Evolutionary conservation across 1,139 yeast genomes (phyloP), one percentile per base, ranked within the genome.

Genomic region (Kodamaea anthophila): DNA sequence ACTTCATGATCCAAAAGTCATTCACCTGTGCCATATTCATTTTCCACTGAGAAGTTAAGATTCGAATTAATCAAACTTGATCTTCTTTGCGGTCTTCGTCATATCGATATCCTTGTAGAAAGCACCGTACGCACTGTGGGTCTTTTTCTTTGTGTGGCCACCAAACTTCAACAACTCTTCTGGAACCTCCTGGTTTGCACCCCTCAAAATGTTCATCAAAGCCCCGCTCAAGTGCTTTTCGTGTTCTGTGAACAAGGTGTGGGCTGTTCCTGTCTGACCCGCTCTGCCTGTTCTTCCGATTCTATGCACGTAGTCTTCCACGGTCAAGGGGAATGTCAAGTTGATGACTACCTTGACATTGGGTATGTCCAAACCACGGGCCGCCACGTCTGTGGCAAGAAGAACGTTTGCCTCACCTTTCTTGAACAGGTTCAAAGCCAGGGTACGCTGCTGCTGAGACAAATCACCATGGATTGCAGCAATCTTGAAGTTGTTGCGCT

Each of bases 251-350:
- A 91, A 91, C 33, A 91, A 67, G 1, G 98, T 91, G 52, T 88
- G 94, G 12, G 99, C 95, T 40, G 77, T 75, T 50, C 99, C 99
- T 2, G 87, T 69, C 58, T 83, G 86, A 25, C 98, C 98, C 10
- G 98, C 98, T 64, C 99, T 80, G 39, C 98, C 98, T 11, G 98
- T 91, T 70, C 98, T 81, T 43, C 98, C 98, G 45, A 91, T 91
- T 62, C 98, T 77, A 58, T 91, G 98, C 28, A 91, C 98, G 50
- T 91, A 91, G 61, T 93, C 98, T 60, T 91, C 99, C 14, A 86
- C 94, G 0, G 98, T 91, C 47, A 93, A 72, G 29, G 99, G 99
- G 78, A 91, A 91, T 4, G 98, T 91, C 57, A 93, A 69, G 57
- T 91, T 91, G 54, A 91, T 87, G 28, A 91, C 99, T 18, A 87